Base-by-base conservation (phyloP, 306 rosid species). In the Comarum palustre region DNA sequence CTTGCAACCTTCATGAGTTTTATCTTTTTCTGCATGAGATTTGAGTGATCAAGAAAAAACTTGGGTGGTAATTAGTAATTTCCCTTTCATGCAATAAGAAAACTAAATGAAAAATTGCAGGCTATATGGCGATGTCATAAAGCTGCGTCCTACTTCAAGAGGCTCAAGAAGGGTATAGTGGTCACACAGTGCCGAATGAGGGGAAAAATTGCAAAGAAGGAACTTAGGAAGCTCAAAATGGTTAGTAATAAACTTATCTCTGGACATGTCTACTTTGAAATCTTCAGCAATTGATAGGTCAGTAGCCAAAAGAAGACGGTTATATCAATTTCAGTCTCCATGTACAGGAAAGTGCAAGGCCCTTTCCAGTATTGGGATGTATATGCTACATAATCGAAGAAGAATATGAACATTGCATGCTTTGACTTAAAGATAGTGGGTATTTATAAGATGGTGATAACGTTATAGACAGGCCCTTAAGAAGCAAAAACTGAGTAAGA, bases 171-270 rank as follows among this genome's bases (percentile, higher is more conserved):
- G 87, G 97, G 96, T 73, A n/a, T 97, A 65, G 38, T 95, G 73
- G 60, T 75, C 10, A 66, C 96, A 68, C 99, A 95, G 82, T 85
- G 96, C 88, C 81, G 84, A 83, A 87, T 93, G 97, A 87, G 99
- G 75, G 96, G 96, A 42, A 78, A 75, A 66, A n/a, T 79, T 55
- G 96, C 85, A 29, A 90, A 85, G 79, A 83, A 51, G 81, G 99
- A 91, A 74, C 97, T 91, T 73, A 91, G 97, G 83, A 95, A 88
- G 82, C 92, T 91, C 82, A 95, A 91, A 87, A 88, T 91, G 99
- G 99, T 82, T 61, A 73, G 85, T 61, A 71, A 2, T 38, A 14
- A 73, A 50, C n/a, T 32, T n/a, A 55, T 71, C 29, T 27, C 65
- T 52, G n/a, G 14, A 38, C 8, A 3, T 20, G 62, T 57, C 15